Percentiles rank a stretch among this genome's conserved stretches.
These are phyloP conservation scores for Trichomonas vaginalis DNA, from an alignment of 208 protist species.

Conservation along the genomic window DNA sequence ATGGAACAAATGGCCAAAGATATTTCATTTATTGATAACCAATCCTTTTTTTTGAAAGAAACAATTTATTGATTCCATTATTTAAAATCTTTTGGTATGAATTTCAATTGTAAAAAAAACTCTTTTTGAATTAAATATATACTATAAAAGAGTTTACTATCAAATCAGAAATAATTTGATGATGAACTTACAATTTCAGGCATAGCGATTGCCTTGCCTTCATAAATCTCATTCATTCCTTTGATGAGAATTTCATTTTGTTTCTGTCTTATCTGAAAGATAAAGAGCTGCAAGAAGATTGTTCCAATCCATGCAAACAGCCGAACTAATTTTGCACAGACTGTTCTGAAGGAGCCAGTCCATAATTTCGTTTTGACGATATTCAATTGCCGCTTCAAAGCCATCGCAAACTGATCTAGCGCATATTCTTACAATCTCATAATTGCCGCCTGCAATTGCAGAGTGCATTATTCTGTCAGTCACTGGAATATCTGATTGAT, in stretches of 20 bases:
- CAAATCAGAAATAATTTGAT: no score
- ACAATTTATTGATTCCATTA: no score
- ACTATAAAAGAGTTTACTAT: no score
- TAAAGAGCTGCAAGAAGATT: not conserved
- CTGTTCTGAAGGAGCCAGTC: not conserved
- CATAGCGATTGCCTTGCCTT: not conserved
- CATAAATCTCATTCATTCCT: not conserved
- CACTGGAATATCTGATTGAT: not conserved
- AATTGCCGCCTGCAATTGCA: not conserved
- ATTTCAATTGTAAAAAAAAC: no score
- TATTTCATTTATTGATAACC: no score
- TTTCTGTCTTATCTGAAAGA: not conserved
- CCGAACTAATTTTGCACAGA: not conserved
- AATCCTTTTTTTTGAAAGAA: no score
- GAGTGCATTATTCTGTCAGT: not conserved
- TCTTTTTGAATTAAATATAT: no score
- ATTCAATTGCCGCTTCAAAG: not conserved
- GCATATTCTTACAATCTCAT: not conserved
- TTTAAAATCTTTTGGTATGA: no score
- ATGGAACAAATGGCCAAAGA: no score
- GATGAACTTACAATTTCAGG: not conserved
- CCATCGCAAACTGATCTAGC: not conserved
- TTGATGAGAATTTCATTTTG: not conserved
- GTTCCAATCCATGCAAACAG: not conserved
- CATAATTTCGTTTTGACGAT: not conserved